Percentiles rank a stretch among this genome's conserved stretches.
These are phyloP conservation scores for Didymella lethalis DNA, from an alignment of 2,329 filamentous ascomycete genomes.

Conservation along the genomic window DNA sequence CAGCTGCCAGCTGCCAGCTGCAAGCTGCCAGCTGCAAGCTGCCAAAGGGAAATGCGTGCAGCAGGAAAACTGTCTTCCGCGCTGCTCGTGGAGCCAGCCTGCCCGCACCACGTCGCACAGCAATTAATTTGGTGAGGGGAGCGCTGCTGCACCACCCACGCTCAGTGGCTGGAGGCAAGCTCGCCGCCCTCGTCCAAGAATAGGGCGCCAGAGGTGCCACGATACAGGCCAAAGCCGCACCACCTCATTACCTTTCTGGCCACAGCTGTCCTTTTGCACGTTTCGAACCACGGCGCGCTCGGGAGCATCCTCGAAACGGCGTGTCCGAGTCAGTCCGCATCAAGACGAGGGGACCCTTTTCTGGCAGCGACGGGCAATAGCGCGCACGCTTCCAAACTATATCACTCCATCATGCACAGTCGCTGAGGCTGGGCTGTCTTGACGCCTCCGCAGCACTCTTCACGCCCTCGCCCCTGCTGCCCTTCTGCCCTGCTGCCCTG, in stretches of 20 bases:
- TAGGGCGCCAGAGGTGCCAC: constrained; percentile 9
- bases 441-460: constrained; percentile 10
- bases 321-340: constrained; percentile 12
- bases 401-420: constrained; percentile 15
- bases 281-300: constrained; percentile 18
- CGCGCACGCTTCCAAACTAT: constrained; percentile 14
- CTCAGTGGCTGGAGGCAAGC: constrained; percentile 9
- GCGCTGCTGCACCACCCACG: constrained; percentile 4
- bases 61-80: neutral
- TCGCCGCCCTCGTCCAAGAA: constrained; percentile 13
- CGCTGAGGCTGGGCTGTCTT: constrained; percentile 19
- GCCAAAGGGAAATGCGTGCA: constrained; percentile 2
- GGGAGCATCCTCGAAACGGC: constrained; percentile 12
- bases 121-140: constrained; percentile 7
- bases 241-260: constrained; percentile 12
- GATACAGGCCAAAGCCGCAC: constrained; percentile 13
- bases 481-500: neutral
- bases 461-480: neutral
- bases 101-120: constrained; percentile 10
- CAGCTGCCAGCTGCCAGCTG: neutral
- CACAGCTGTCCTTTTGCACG: constrained; percentile 4
- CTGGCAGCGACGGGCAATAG: constrained; percentile 14
- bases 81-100: constrained; percentile 1
- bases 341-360: constrained; percentile 1
- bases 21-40: neutral